Evolutionary conservation across 2,329 filamentous ascomycete species (phyloP).

Genomic region (Fusarium sp.): DNA sequence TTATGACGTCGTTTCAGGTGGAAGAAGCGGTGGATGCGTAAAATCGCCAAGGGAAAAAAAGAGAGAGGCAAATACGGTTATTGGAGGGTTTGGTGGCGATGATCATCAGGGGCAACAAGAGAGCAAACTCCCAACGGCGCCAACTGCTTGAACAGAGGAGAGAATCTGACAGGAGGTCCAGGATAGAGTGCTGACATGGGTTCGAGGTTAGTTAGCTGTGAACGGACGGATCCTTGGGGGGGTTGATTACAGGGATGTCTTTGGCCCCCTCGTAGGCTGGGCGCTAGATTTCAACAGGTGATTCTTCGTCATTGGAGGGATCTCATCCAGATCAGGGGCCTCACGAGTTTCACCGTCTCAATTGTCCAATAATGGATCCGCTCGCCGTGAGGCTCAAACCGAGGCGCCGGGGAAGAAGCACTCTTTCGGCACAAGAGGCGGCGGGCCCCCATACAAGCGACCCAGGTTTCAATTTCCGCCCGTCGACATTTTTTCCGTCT

Average conservation of each 20-base stretch:
- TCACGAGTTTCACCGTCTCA: slow-evolving; percentile 28
- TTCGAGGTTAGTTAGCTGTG: neutral
- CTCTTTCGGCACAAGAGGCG: neutral
- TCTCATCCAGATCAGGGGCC: slow-evolving; percentile 5
- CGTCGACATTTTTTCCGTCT: slow-evolving; percentile 36
- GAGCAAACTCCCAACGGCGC: neutral
- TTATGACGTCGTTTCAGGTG: slow-evolving; percentile 33
- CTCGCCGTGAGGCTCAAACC: slow-evolving; percentile 37
- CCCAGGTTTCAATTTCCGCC: slow-evolving; percentile 32
- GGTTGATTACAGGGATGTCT: neutral
- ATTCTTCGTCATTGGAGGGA: slow-evolving; percentile 37
- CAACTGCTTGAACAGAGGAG: slow-evolving; percentile 14
- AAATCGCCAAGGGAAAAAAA: slow-evolving; percentile 1
- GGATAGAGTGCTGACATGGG: neutral
- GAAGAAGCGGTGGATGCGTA: neutral
- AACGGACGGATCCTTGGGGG: neutral
- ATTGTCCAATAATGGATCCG: slow-evolving; percentile 26
- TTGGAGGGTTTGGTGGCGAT: neutral
- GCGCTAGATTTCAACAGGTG: slow-evolving; percentile 30
- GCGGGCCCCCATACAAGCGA: neutral
- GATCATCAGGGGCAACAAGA: slow-evolving; percentile 5
- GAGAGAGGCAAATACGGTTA: neutral
- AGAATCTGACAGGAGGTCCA: neutral
- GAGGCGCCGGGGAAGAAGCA: slow-evolving; percentile 5
- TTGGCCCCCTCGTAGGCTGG: neutral